These are phyloP conservation scores for Colletotrichum sp. DNA, from an alignment of 2,329 filamentous ascomycete genomes.

Conservation along the genomic window DNA sequence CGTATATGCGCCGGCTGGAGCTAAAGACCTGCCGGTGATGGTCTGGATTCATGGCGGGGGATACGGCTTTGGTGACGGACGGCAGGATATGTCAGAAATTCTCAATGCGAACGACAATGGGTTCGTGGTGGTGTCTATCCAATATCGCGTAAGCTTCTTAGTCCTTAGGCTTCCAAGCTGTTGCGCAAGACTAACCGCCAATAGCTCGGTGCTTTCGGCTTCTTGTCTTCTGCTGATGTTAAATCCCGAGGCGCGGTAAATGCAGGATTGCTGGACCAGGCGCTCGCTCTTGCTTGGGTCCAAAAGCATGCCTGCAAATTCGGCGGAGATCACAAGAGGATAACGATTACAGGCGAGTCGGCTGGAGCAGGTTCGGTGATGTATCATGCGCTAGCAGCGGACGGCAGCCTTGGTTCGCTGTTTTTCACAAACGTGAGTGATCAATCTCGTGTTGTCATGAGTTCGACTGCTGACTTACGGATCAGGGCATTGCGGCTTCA, in stretches of 20 bases:
- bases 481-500: conserved; percentile 10
- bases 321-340: conserved; percentile 51
- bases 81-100: conserved; percentile 26
- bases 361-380: conserved; percentile 57
- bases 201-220: conserved; percentile 48
- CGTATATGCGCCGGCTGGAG: conserved; percentile 44
- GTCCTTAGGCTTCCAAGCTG: fast-evolving
- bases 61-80: conserved; percentile 30
- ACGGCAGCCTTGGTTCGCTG: conserved; percentile 39
- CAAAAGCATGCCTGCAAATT: conserved; percentile 53
- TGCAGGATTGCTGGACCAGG: conserved; percentile 54
- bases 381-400: conserved; percentile 50
- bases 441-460: fast-evolving
- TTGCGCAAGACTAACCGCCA: not conserved
- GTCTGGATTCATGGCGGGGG: conserved; percentile 55
- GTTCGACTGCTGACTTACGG: not conserved
- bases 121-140: conserved; percentile 44
- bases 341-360: conserved; percentile 57
- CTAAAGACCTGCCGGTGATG: conserved; percentile 45
- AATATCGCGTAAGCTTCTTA: conserved; percentile 36
- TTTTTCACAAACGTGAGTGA: conserved; percentile 42
- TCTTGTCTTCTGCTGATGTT: conserved; percentile 47
- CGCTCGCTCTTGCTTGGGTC: conserved; percentile 55
- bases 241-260: conserved; percentile 43
- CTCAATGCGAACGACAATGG: conserved; percentile 32